Percentiles rank a stretch among this genome's conserved stretches.
Evolutionary conservation across 441 rosid genomes (phyloP).

Genomic region (Pelargonium australe): DNA sequence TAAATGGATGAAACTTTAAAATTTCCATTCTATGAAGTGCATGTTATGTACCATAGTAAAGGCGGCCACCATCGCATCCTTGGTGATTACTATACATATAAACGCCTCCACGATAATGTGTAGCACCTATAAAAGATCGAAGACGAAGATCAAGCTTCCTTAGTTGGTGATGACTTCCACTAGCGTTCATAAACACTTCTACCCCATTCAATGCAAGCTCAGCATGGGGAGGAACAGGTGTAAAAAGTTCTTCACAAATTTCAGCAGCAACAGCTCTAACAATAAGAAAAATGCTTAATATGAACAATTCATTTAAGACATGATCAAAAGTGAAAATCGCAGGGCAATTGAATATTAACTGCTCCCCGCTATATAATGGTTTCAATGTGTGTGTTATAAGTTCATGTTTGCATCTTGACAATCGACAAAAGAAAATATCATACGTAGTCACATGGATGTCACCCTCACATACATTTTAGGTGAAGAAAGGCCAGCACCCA

Average conservation of each 20-base stretch:
- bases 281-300: conserved; percentile 8
- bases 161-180: conserved; percentile 97
- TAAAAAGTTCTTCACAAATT: conserved; percentile 91
- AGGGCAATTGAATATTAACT: background rate
- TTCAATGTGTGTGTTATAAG: background rate
- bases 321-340: background rate
- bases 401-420: background rate
- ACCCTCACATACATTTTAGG: background rate
- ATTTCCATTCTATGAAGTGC: background rate
- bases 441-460: background rate
- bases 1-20: background rate
- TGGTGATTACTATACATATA: conserved; percentile 98
- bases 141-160: conserved; percentile 88
- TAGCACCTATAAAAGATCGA: conserved; percentile 77
- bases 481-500: background rate
- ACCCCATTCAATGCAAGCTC: conserved; percentile 97
- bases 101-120: conserved; percentile 85
- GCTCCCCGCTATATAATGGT: background rate
- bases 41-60: conserved; percentile 61
- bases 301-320: conserved; percentile 13
- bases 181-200: conserved; percentile 96
- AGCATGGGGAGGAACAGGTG: conserved; percentile 86
- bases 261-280: conserved; percentile 92
- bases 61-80: conserved; percentile 96
- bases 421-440: background rate